Evolutionary conservation across 306 rosid genomes (phyloP).

Genomic region (Inga leiocalycina): DNA sequence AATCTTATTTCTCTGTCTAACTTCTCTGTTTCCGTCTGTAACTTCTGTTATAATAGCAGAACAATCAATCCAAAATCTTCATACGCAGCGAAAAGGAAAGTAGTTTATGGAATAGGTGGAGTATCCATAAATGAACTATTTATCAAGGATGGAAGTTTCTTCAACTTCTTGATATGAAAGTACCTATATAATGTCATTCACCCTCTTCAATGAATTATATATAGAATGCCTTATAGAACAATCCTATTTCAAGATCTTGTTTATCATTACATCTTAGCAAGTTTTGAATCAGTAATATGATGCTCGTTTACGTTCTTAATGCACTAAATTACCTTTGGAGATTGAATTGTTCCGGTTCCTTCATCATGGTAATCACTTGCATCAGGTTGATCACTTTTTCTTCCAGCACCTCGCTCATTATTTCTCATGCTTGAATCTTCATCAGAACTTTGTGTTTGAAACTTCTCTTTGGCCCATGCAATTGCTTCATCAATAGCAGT

Average conservation of each 20-base stretch:
- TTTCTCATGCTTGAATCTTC: conserved; percentile 54
- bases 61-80: conserved; percentile 22
- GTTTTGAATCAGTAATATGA: conserved; percentile 6
- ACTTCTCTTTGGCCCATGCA: conserved; percentile 96
- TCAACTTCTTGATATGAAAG: conserved; percentile 17
- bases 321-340: conserved; percentile 61
- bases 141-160: conserved; percentile 4
- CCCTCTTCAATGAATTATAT: background rate
- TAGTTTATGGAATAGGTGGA: background rate
- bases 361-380: conserved; percentile 41
- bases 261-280: background rate
- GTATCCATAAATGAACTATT: background rate
- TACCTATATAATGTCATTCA: background rate
- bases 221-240: conserved; percentile 15
- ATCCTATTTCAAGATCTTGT: background rate
- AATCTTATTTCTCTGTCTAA: conserved; percentile 70
- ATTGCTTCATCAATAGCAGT: conserved; percentile 81
- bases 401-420: conserved; percentile 45
- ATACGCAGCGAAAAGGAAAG: conserved; percentile 11
- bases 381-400: conserved; percentile 54
- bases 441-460: conserved; percentile 56
- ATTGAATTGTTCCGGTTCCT: conserved; percentile 41
- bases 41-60: conserved; percentile 30
- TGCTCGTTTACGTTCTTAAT: background rate
- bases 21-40: conserved; percentile 54